phyloP scores from a whole-genome alignment of 495 filamentous ascomycete genomes.

The Pseudevernia furfuracea region DNA sequence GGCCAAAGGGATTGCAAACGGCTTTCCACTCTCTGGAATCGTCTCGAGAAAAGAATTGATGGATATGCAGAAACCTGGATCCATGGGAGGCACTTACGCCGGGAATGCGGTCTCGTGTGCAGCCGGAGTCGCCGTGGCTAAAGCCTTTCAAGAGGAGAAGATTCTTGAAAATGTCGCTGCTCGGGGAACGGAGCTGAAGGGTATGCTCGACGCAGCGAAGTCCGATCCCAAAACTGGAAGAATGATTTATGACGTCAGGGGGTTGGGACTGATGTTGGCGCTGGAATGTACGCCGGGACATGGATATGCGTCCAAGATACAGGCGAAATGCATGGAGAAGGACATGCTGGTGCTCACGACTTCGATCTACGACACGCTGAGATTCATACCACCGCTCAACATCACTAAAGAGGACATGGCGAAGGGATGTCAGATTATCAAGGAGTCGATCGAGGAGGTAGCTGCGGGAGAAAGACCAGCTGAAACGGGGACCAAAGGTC shows the following conservation, averaged over 20 bases:
- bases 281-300: conserved; percentile 21
- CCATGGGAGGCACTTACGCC: conserved; percentile 23
- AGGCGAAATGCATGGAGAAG: conserved; percentile 23
- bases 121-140: conserved; percentile 22
- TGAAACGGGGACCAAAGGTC: not conserved
- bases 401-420: conserved; percentile 22
- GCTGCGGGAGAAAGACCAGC: conserved; percentile 8
- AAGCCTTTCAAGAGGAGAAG: conserved; percentile 22
- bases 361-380: conserved; percentile 18
- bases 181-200: conserved; percentile 16
- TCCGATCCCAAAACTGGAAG: not conserved
- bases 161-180: conserved; percentile 21
- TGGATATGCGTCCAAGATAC: conserved; percentile 24
- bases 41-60: conserved; percentile 21
- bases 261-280: conserved; percentile 21
- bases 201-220: conserved; percentile 8
- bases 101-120: conserved; percentile 22
- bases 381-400: conserved; percentile 22
- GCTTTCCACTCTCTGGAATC: conserved; percentile 21
- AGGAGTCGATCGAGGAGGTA: conserved; percentile 18
- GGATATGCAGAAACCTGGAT: conserved; percentile 22
- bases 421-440: conserved; percentile 17
- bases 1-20: conserved; percentile 21
- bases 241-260: conserved; percentile 19
- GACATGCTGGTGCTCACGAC: conserved; percentile 22